Conservation (phyloP, 345 rosid genomes). For the rapeseed (Brassica napus) region DNA sequence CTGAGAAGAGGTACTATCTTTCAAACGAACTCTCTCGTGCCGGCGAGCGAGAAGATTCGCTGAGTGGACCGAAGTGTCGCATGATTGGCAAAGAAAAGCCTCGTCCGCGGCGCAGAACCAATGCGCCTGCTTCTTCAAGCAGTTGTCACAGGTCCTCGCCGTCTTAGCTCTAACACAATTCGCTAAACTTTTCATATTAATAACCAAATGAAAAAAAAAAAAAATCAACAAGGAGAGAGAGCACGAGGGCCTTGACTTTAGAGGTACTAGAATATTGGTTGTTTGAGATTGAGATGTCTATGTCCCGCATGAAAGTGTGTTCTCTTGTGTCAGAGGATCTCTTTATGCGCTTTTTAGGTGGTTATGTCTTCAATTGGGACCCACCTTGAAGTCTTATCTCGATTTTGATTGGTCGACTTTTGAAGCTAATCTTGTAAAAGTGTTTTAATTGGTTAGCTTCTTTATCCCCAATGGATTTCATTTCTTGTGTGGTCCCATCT, state of each 20-base stretch:
- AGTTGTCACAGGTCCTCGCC: conserved; percentile 85
- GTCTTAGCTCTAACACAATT: conserved; percentile 77
- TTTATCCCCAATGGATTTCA: conserved; percentile 62
- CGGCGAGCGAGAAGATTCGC: conserved; percentile 84
- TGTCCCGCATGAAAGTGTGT: conserved; percentile 41
- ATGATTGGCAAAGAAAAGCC: conserved; percentile 90
- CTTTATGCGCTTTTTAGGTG: conserved; percentile 36
- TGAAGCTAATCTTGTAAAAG: conserved; percentile 47
- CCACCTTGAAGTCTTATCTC: conserved; percentile 68
- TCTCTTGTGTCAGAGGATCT: conserved; percentile 33
- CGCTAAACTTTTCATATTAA: conserved; percentile 48
- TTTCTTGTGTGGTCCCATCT: conserved; percentile 47
- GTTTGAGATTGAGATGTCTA: conserved; percentile 10
- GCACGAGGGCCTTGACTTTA: not conserved
- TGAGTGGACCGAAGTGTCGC: conserved; percentile 83
- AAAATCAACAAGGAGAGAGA: conserved; percentile 22
- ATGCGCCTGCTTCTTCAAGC: conserved; percentile 71
- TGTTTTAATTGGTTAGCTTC: conserved; percentile 53
- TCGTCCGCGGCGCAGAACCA: conserved; percentile 98
- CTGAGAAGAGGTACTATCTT: conserved; percentile 33
- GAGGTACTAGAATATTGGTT: conserved; percentile 2
- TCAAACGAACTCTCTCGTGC: conserved; percentile 80
- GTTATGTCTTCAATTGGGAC: conserved; percentile 38
- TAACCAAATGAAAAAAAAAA: not conserved
- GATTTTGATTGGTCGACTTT: conserved; percentile 52